These are phyloP conservation scores for Sugiyamaella neomexicana DNA, from an alignment of 1,139 yeast genomes.

Conservation along the genomic window DNA sequence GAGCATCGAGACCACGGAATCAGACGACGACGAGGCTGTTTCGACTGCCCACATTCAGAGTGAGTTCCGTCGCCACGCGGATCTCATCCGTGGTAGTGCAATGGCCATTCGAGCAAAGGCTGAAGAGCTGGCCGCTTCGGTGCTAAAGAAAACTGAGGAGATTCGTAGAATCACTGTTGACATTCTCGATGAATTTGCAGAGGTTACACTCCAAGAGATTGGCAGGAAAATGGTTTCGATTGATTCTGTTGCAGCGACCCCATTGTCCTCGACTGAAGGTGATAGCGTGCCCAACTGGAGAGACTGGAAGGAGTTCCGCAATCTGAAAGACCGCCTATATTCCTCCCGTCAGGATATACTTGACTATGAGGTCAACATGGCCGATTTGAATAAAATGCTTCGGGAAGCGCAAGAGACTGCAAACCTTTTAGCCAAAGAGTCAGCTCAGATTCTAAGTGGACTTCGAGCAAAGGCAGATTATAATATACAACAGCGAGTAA, in stretches of 20 bases:
- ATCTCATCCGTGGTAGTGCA: slow-evolving; percentile 35
- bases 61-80: slow-evolving; percentile 35
- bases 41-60: slow-evolving; percentile 32
- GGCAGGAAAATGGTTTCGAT: slow-evolving; percentile 38
- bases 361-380: slow-evolving; percentile 51
- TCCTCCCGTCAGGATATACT: slow-evolving; percentile 58
- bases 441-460: slow-evolving; percentile 67
- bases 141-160: slow-evolving; percentile 39
- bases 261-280: slow-evolving; percentile 41
- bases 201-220: slow-evolving; percentile 40
- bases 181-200: slow-evolving; percentile 45
- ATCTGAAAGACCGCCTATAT: slow-evolving; percentile 55
- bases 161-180: slow-evolving; percentile 40
- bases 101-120: slow-evolving; percentile 37
- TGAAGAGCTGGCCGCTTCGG: slow-evolving; percentile 37
- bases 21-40: slow-evolving; percentile 15
- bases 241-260: slow-evolving; percentile 25
- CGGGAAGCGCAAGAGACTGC: slow-evolving; percentile 62
- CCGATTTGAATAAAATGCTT: slow-evolving; percentile 53
- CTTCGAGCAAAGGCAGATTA: slow-evolving; percentile 80
- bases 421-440: slow-evolving; percentile 61
- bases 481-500: slow-evolving; percentile 63
- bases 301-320: slow-evolving; percentile 67
- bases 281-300: slow-evolving; percentile 50
- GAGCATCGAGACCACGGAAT: slow-evolving; percentile 21